Evolutionary conservation across 2,329 filamentous ascomycete species (phyloP), one percentile per base, ranked within the genome.

Genomic region (Aspergillus brunneoviolaceus): DNA sequence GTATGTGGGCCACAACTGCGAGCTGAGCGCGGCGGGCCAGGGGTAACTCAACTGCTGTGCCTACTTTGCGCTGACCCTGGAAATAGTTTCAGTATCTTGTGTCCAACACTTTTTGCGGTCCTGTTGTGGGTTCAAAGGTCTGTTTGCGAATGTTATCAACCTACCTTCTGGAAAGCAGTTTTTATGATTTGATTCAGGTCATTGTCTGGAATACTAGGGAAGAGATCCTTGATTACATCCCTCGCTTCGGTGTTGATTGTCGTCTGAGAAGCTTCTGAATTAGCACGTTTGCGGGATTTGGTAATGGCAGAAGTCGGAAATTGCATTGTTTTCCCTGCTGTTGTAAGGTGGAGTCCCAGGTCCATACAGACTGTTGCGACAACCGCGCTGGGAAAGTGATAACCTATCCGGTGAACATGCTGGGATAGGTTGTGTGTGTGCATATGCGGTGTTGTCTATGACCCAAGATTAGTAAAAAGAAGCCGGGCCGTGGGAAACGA

Each of bases 301-400:
- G 73, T 61, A 53, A 56, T 64, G 31, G 67, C 63, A 55, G 68
- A 64, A 21, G 69, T 65, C 49, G 76, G 68, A 53, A 76, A 71
- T 14, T 75, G 74, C 50, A 78, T 77, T 62, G 76, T 78, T 74
- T 70, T 86, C 70, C 76, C 83, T 69, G 70, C 77, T 71, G 74
- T 71, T 27, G 76, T 79, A 31, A 82, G 72, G 63, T 78, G 76
- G 27, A 82, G 67, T 21, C 79, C 78, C 51, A 80, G 69, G 48
- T 80, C 76, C 64, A 74, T 77, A 67, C 85, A 87, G 39, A 84
- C 84, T 60, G 82, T 76, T 49, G 82, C 80, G 45, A 89, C 83
- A 59, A 87, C 80, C n/a, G 81, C 76, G 60, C 81, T 81, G 6
- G 84, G 84, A 62, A 89, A 88, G 69, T 88, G 85, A 69, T 86